Evolutionary conservation across 2,329 filamentous ascomycete genomes (phyloP).

Genomic region (Aspergillus sp.): DNA sequence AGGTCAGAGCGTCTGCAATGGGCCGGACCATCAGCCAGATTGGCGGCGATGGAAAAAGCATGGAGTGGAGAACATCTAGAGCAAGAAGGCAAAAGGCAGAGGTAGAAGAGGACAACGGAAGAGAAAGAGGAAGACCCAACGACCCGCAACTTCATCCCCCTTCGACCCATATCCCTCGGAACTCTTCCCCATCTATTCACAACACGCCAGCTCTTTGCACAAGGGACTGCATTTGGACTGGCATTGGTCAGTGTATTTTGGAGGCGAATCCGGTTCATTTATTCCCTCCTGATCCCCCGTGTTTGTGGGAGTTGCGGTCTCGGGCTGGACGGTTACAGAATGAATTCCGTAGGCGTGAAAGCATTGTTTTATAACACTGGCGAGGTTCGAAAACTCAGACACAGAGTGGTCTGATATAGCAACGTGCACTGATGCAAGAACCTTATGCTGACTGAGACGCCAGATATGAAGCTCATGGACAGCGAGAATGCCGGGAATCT

Average conservation of each 20-base stretch:
- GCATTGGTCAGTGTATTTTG: conserved; percentile 42
- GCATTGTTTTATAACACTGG: conserved; percentile 65
- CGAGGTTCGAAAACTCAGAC: conserved; percentile 59
- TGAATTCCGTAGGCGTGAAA: conserved; percentile 74
- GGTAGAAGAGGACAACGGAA: neutral
- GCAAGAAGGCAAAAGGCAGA: neutral
- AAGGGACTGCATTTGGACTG: conserved; percentile 53
- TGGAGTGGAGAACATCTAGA: neutral
- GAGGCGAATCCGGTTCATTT: conserved; percentile 10
- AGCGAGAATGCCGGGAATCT: conserved; percentile 66
- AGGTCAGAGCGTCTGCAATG: neutral
- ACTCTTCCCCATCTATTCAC: conserved; percentile 30
- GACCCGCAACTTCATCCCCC: neutral
- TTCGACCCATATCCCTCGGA: too few species aligned
- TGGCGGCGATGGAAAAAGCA: neutral
- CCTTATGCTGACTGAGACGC: conserved; percentile 69
- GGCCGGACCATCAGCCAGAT: neutral
- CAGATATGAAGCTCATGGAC: conserved; percentile 75
- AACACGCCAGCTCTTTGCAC: conserved; percentile 56
- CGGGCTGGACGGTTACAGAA: conserved; percentile 69
- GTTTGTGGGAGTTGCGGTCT: conserved; percentile 39
- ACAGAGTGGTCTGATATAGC: conserved; percentile 60
- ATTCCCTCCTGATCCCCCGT: conserved; percentile 11
- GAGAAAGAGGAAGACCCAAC: neutral
- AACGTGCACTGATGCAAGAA: conserved; percentile 69